phyloP scores from a whole-genome alignment of 1,284 basidiomycete species.

The Cryptococcus sp. region DNA sequence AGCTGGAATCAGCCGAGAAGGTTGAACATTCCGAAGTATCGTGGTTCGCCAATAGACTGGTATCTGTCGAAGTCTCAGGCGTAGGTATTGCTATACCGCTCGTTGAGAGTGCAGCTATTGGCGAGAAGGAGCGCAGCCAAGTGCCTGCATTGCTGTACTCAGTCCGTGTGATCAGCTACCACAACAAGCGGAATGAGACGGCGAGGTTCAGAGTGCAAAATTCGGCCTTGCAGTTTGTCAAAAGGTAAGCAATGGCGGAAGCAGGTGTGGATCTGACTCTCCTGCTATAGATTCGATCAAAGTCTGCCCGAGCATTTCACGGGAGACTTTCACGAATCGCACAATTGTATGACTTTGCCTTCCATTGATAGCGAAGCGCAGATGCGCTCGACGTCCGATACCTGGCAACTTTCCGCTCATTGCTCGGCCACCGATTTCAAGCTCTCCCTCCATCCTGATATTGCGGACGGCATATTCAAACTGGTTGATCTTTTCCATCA shows the following conservation, averaged over 20 bases:
- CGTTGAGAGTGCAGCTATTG: constrained; percentile 51
- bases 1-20: constrained; percentile 44
- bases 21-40: constrained; percentile 46
- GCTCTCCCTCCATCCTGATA: constrained; percentile 77
- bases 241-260: constrained; percentile 58
- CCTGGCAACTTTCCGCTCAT: constrained; percentile 65
- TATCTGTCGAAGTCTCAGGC: constrained; percentile 66
- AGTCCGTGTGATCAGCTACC: constrained; percentile 71
- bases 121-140: constrained; percentile 54
- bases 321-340: constrained; percentile 67
- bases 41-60: constrained; percentile 68
- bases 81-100: constrained; percentile 82
- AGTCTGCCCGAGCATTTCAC: constrained; percentile 68
- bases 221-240: constrained; percentile 80
- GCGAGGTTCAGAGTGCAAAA: constrained; percentile 71
- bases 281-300: constrained; percentile 69
- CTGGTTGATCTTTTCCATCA: constrained; percentile 80
- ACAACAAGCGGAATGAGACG: constrained; percentile 71
- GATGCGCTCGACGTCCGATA: constrained; percentile 60
- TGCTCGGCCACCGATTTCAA: constrained; percentile 84
- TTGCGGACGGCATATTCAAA: constrained; percentile 76
- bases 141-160: constrained; percentile 81
- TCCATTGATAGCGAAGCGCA: constrained; percentile 77
- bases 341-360: constrained; percentile 65
- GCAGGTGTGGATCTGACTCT: too few species aligned